Percentiles rank a stretch among this genome's conserved stretches.
These are phyloP conservation scores for Spergularia bocconei DNA, from an alignment of 148 eudicot genomes.

Conservation along the genomic window DNA sequence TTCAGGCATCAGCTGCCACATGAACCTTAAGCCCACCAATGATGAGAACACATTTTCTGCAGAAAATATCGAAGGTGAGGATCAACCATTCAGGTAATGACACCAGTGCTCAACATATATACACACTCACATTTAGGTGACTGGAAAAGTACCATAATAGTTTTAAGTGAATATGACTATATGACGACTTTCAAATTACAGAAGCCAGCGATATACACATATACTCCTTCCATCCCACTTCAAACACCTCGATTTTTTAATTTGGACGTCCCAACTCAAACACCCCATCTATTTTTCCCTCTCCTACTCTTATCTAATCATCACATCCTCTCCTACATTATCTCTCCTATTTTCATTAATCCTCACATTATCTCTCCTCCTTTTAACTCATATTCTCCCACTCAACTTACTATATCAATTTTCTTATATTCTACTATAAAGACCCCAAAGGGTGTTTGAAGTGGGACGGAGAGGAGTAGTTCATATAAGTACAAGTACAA, in stretches of 20 bases:
- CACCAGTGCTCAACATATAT: neutral
- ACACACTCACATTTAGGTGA: neutral
- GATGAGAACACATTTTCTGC: conserved; percentile 94
- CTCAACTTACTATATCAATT: too few relatives aligned
- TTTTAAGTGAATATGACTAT: neutral
- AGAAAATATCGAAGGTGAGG: conserved; percentile 27
- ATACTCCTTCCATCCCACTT: too few relatives aligned
- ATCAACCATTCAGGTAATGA: neutral
- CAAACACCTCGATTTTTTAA: too few relatives aligned
- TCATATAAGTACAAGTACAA: neutral
- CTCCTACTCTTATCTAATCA: too few relatives aligned
- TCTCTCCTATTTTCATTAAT: too few relatives aligned
- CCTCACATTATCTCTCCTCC: too few relatives aligned
- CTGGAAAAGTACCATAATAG: neutral
- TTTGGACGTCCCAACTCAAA: too few relatives aligned
- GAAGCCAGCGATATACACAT: neutral
- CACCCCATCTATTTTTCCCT: too few relatives aligned
- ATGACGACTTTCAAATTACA: neutral
- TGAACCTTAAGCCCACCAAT: conserved; percentile 78
- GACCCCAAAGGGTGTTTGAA: too few relatives aligned
- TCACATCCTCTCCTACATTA: too few relatives aligned
- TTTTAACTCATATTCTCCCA: too few relatives aligned
- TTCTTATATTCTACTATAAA: too few relatives aligned
- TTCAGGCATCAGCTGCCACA: conserved; percentile 81
- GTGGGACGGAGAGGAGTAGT: neutral